phyloP scores from a whole-genome alignment of 2,329 filamentous ascomycete genomes.

The Claviceps pazoutovae region DNA sequence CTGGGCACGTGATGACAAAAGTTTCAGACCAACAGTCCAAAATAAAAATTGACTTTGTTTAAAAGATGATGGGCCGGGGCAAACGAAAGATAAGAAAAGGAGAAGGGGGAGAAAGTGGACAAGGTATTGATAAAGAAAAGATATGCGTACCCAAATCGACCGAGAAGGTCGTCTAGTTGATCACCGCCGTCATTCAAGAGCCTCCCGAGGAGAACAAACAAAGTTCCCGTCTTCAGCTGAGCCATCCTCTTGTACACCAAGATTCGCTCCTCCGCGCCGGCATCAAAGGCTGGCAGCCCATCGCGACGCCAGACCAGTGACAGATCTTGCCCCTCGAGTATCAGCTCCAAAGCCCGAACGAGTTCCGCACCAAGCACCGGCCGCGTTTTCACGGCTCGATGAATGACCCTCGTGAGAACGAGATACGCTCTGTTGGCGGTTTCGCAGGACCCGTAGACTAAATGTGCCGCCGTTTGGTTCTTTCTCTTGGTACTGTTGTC shows the following conservation, averaged over 20 bases:
- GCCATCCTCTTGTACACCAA: slow-evolving; percentile 7
- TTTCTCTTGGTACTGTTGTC: slow-evolving; percentile 8
- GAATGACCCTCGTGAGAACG: slow-evolving; percentile 8
- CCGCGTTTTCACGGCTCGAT: slow-evolving; percentile 5
- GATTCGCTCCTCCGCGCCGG: slow-evolving; percentile 1
- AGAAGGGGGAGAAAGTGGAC: background rate
- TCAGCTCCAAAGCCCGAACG: slow-evolving; percentile 6
- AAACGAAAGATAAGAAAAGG: no score
- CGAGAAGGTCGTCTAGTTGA: slow-evolving; percentile 6
- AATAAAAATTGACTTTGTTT: no score
- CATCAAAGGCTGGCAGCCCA: slow-evolving; percentile 5
- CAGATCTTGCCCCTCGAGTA: slow-evolving; percentile 8
- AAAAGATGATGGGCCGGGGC: no score
- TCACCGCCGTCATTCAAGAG: slow-evolving; percentile 6
- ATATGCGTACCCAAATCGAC: slow-evolving; percentile 7
- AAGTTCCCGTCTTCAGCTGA: slow-evolving; percentile 7
- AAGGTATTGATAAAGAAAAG: background rate
- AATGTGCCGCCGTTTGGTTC: slow-evolving; percentile 7
- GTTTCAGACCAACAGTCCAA: background rate
- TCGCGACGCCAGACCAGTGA: slow-evolving; percentile 9
- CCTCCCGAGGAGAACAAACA: slow-evolving; percentile 7
- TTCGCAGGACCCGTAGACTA: slow-evolving; percentile 8
- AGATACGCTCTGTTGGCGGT: slow-evolving; percentile 9
- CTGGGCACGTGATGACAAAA: background rate
- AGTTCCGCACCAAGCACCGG: slow-evolving; percentile 7